phyloP scores from a whole-genome alignment of 163 green algal genomes.

The Chloromonas sp. region DNA sequence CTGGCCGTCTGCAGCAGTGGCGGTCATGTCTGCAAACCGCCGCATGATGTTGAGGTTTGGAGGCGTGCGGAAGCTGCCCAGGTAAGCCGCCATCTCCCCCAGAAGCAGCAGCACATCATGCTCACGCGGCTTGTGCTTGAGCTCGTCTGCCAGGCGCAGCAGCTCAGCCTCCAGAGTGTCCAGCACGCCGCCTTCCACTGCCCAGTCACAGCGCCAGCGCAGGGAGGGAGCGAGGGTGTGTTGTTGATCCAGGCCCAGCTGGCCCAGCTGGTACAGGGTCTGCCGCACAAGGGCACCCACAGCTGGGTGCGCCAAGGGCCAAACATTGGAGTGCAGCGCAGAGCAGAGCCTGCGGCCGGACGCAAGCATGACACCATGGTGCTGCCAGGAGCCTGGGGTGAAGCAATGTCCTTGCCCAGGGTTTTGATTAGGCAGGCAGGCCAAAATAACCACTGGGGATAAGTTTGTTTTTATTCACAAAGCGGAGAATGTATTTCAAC shows the following conservation, averaged over 20 bases:
- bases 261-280: constrained; percentile 41
- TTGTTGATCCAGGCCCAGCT: not conserved
- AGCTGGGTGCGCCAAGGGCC: no score
- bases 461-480: no score
- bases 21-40: constrained; percentile 39
- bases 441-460: no score
- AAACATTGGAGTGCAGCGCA: no score
- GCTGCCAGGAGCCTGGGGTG: no score
- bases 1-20: constrained; percentile 24
- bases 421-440: no score
- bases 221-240: constrained; percentile 5
- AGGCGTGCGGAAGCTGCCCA: constrained; percentile 28
- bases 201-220: constrained; percentile 28
- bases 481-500: no score
- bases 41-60: constrained; percentile 14
- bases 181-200: constrained; percentile 11
- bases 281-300: constrained; percentile 31
- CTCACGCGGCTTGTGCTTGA: constrained; percentile 22
- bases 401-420: no score
- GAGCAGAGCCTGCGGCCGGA: no score
- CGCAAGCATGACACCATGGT: no score
- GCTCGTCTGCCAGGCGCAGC: constrained; percentile 17
- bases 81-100: constrained; percentile 31
- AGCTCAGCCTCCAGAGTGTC: constrained; percentile 25
- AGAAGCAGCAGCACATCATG: constrained; percentile 27